Conservation (phyloP, 2,329 filamentous ascomycete species). For the Colletotrichum sp. region DNA sequence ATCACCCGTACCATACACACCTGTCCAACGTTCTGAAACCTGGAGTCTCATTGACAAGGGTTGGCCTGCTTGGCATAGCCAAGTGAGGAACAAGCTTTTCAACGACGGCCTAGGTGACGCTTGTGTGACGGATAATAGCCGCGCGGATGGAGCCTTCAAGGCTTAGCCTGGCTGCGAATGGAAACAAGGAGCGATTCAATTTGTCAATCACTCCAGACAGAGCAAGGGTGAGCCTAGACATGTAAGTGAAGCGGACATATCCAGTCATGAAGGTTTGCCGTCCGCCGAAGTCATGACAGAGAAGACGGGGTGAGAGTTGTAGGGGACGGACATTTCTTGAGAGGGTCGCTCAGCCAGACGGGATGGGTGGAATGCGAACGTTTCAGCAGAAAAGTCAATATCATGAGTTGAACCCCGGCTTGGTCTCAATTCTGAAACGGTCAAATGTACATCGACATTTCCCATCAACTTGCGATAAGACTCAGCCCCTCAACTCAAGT, state of each 20-base stretch:
- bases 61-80: background rate
- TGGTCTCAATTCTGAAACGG: background rate
- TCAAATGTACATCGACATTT: background rate
- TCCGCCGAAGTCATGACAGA: background rate
- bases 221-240: background rate
- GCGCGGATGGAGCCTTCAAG: background rate
- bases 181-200: background rate
- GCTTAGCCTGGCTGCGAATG: background rate
- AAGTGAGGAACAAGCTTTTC: background rate
- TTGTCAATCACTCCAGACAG: background rate
- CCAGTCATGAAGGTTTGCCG: background rate
- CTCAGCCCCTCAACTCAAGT: background rate
- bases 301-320: background rate
- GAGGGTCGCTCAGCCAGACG: background rate
- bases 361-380: background rate
- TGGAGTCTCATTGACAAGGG: background rate
- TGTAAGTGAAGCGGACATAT: background rate
- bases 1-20: background rate
- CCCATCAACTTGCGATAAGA: background rate
- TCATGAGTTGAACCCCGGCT: background rate
- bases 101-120: background rate
- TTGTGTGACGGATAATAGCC: background rate
- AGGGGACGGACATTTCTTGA: background rate
- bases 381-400: conserved; percentile 2
- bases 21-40: background rate